Evolutionary conservation across 805 yeast species (phyloP), one percentile per base, ranked within the genome.

Genomic region (Schizosaccharomyces pombe): DNA sequence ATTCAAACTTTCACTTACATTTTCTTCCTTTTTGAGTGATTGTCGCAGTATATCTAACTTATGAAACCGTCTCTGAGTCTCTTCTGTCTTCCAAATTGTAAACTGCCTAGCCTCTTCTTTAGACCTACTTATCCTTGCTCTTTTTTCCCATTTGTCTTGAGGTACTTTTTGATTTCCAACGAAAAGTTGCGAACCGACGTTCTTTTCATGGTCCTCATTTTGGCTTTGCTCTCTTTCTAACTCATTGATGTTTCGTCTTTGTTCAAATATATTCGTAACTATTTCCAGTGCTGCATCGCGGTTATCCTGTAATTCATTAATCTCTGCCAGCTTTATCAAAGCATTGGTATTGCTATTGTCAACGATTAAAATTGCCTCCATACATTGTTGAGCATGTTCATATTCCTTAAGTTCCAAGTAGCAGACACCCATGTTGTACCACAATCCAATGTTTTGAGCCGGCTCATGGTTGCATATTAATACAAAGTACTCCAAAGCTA

Each of bases 271-370:
- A n/a, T 59, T 58, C 16, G 59, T 57, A 4, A 67, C 58, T 12
- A 67, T 57, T 26, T 58, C 61, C 31, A 62, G 61, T 5, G 70
- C 69, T 14, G 61, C 64, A 2, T 58, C 61, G 4, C 57, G 57
- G 5, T 65, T 60, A 30, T 63, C 64, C 2, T 63, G 62, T 1
- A 65, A 62, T 30, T 80, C 84, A 57, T 79, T 75, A 1, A 85
- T 77, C 66, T 91, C 97, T 0, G 91, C 94, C 28, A 91, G 69
- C 0, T 83, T 80, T 30, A 87, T 72, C 60, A 82, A 78, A 9
- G 80, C 75, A 57, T 86, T 94, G 32, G 82, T 67, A 60, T 85
- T 79, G 8, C 72, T 71, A 5, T 58, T 60, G 28, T 68, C 65
- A 2, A 52, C 11, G 11, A 28, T 32, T 9, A 33, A 12, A 6